Base-by-base conservation (phyloP, 2,329 filamentous ascomycete species). In the Colletotrichum abscissum region DNA sequence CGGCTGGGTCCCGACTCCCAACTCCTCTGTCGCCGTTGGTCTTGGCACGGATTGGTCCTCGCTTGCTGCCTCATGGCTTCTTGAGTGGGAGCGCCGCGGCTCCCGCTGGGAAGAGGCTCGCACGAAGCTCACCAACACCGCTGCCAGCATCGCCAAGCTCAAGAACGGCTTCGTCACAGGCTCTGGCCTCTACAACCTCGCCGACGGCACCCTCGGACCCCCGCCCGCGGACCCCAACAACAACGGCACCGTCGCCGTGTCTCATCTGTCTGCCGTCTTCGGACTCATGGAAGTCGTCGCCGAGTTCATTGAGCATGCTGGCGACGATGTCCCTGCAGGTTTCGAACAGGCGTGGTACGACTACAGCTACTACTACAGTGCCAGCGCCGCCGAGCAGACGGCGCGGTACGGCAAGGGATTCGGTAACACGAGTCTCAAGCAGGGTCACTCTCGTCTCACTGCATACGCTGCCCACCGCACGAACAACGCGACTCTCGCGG, bases 91-190 rank as follows among this genome's bases (percentile, higher is more conserved):
- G 77, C 85, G 89, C 0, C 86, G 86, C 1, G 88, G 88, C 0
- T 80, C 86, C 0, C 82, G 86, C 2, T 89, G 87, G 86, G 80
- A 89, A 66, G 86, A 89, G 76, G 85, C 88, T 1, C 83, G 82
- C 33, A 76, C 79, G 1, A 91, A 89, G 77, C 83, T 92, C 1
- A 82, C 82, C 8, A 81, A 82, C 30, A 87, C 86, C 0, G 82
- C 88, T 12, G 78, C 80, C 5, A 88, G 89, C 2, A 91, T 90
- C 63, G 87, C 85, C 0, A 81, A 82, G 12, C 82, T 92, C 5
- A 89, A 84, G 73, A 88, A 90, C 74, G 90, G 90, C 0, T 91
- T 91, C 75, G 86, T 90, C 2, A 91, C 89, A 0, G 89, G 89
- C 0, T 82, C 85, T 11, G 89, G 85, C 0, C 81, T 88, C 0